A percentile compares a stretch with the other conserved stretches of the same genome.
Conservation (phyloP, 345 rosid genomes). For the Draba incana region DNA sequence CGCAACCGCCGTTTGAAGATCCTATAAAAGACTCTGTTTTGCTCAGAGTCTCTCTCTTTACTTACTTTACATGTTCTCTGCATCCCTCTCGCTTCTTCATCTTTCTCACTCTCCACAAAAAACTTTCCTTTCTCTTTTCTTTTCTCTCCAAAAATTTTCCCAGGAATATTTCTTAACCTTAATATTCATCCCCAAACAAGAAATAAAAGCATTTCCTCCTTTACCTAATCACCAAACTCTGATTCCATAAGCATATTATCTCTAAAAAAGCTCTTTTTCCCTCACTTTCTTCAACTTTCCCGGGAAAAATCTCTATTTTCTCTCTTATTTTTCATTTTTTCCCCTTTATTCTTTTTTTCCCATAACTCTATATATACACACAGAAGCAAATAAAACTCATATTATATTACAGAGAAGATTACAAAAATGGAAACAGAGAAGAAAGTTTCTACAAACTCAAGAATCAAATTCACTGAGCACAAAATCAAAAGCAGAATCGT, state of each 20-base stretch:
- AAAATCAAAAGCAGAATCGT: slow-evolving; percentile 33
- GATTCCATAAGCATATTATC: slow-evolving; percentile 37
- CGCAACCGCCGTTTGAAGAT: slow-evolving; percentile 40
- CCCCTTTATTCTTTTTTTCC: slow-evolving; percentile 9
- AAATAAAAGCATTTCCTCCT: slow-evolving; percentile 23
- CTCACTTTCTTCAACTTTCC: slow-evolving; percentile 24
- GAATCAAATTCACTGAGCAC: slow-evolving; percentile 55
- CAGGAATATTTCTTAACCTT: slow-evolving; percentile 34
- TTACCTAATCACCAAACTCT: slow-evolving; percentile 36
- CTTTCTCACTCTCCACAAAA: slow-evolving; percentile 18
- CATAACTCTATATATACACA: slow-evolving; percentile 14
- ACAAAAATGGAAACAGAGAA: slow-evolving; percentile 39
- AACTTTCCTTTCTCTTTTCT: slow-evolving; percentile 3
- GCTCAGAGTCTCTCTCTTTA: slow-evolving; percentile 16
- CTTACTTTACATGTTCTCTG: slow-evolving; percentile 26
- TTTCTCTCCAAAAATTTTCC: slow-evolving; percentile 15
- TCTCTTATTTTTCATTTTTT: slow-evolving; percentile 2
- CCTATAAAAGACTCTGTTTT: slow-evolving; percentile 37
- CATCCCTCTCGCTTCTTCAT: slow-evolving; percentile 18
- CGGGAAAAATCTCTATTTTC: slow-evolving; percentile 34
- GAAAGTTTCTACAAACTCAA: not conserved
- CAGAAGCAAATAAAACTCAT: slow-evolving; percentile 38
- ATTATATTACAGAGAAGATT: slow-evolving; percentile 22
- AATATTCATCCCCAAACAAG: slow-evolving; percentile 30
- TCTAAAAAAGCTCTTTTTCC: slow-evolving; percentile 27